Percentiles rank a stretch among this genome's conserved stretches.
Evolutionary conservation across 2,329 filamentous ascomycete species (phyloP).

Genomic region (Exophiala alcalophila): DNA sequence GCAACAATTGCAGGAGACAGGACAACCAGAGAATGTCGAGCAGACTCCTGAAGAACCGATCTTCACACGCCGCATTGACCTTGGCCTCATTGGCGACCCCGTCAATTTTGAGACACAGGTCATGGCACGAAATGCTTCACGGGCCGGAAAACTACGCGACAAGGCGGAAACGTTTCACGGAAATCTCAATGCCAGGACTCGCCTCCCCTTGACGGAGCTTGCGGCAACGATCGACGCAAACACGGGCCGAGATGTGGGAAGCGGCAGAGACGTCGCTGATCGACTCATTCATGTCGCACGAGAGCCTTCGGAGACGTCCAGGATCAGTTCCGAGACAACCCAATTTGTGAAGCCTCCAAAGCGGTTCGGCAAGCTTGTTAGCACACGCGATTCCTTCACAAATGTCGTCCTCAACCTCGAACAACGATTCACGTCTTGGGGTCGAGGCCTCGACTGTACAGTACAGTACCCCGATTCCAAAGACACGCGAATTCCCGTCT

Average conservation of each 20-base stretch:
- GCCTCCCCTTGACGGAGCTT: conserved; percentile 33
- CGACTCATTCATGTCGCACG: conserved; percentile 22
- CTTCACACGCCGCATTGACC: conserved; percentile 39
- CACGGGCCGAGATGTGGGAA: conserved; percentile 35
- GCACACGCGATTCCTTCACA: conserved; percentile 62
- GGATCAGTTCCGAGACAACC: conserved; percentile 14
- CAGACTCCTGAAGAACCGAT: conserved; percentile 31
- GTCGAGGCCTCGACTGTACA: conserved; percentile 67
- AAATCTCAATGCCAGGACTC: conserved; percentile 3
- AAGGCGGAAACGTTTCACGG: conserved; percentile 28
- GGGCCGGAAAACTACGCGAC: conserved; percentile 22
- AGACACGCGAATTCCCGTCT: conserved; percentile 75
- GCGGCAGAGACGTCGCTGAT: conserved; percentile 28
- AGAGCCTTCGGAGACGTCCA: conserved; percentile 10
- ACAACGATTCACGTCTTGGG: conserved; percentile 71
- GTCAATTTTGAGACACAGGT: conserved; percentile 25
- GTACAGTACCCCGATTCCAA: conserved; percentile 59
- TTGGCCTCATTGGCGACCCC: conserved; percentile 32
- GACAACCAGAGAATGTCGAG: too few relatives aligned
- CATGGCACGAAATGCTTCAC: conserved; percentile 24
- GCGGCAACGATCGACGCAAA: conserved; percentile 44
- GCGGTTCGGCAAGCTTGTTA: conserved; percentile 63
- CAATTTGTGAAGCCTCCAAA: conserved; percentile 38
- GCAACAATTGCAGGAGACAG: too few relatives aligned
- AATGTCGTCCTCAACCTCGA: conserved; percentile 64